Conservation (phyloP, 306 rosid species). For the Malus asiatica region DNA sequence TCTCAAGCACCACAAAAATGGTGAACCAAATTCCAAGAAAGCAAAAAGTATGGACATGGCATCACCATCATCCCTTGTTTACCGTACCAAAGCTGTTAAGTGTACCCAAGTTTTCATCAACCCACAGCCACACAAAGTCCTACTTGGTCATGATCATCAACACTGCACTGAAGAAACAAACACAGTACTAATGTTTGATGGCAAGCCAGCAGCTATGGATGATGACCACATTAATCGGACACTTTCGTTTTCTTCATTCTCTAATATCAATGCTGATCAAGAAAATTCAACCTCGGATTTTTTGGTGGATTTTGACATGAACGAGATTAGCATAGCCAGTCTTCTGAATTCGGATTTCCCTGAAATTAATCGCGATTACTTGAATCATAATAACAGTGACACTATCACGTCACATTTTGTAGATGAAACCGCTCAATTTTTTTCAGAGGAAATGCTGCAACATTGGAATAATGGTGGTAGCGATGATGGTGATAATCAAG, state of each 20-base stretch:
- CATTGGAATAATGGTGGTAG: not conserved
- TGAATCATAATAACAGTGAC: not conserved
- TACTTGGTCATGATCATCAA: not conserved
- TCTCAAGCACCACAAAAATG: not conserved
- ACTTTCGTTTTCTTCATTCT: not conserved
- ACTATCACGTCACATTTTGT: not conserved
- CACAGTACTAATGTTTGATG: not conserved
- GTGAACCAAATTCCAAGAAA: not conserved
- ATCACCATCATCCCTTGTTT: not conserved
- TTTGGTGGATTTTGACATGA: not conserved
- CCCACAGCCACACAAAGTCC: not conserved
- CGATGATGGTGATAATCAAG: not conserved
- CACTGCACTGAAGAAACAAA: not conserved
- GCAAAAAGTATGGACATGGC: not conserved
- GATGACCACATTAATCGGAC: not conserved
- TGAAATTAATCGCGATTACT: not conserved
- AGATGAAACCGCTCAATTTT: not conserved
- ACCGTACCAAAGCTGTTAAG: slow-evolving; percentile 17
- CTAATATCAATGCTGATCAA: not conserved
- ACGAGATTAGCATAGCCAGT: slow-evolving; percentile 3
- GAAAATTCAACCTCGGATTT: slow-evolving; percentile 5
- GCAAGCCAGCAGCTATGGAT: not conserved
- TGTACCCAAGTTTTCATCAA: slow-evolving; percentile 14
- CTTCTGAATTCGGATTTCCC: not conserved
- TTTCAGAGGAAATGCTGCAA: slow-evolving; percentile 5